Base-by-base conservation (phyloP, 139 green algal species). In the Chlorella sorokiniana region DNA sequence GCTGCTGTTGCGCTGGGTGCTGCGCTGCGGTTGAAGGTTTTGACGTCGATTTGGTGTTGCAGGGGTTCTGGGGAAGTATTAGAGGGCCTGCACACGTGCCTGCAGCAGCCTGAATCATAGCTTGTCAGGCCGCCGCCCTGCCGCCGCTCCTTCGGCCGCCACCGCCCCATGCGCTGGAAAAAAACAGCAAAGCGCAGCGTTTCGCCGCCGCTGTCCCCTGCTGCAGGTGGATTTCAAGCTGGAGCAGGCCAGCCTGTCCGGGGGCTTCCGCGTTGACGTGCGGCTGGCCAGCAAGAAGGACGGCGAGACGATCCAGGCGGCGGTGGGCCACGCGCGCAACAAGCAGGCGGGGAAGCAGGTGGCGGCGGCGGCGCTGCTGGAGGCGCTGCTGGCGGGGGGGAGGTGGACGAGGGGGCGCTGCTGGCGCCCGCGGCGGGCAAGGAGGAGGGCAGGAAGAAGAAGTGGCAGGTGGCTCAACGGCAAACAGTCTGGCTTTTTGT, bases 301-400 rank as follows among this genome's bases (percentile, higher is more conserved):
- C 29, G 73, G 59, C 0, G 73, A 79, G 40, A 79, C 73, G 9
- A 10, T 79, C 1, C 52, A 69, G 73, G 42, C 11, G 7, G 73
- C 31, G 5, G 35, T 16, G 27, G 73, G 73, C 27, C 73, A 29
- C 11, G 73, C 73, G 6, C 73, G 73, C 54, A 79, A 79, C 73
- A 79, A 79, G 73, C 73, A 79, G 73, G 40, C 73, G 38, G 73
- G 73, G 8, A 79, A 79, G 73, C 73, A 79, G 73, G 45, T 79
- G 54, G 73, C 73, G 38, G 37, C 73, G 0, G 73, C 73, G 16
- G 73, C 73, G 10, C 29, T 51, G 4, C 54, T 79, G 38, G 31
- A 79, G 38, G 37, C 27, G 38, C 52, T 79, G 54, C 73, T 79
- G 10, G 73, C 54, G 37, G 41, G 37, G 0, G n/a, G n/a, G 29